Percentiles rank a stretch among this genome's conserved stretches.
phyloP scores from a whole-genome alignment of 768 basidiomycete genomes.

The Agrocybe praecox region DNA sequence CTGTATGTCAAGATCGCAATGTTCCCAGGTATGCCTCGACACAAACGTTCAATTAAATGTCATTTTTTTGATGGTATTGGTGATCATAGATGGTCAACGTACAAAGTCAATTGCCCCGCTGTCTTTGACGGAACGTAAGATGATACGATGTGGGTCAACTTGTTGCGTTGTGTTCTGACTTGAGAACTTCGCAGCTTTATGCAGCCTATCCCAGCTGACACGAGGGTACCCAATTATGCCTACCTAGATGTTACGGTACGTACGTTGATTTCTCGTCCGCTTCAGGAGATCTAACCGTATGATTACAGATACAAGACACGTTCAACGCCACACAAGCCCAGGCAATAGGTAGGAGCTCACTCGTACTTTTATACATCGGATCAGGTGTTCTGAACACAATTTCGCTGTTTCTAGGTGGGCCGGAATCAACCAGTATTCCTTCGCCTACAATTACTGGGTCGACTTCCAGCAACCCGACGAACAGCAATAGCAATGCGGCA shows the following conservation, averaged over 20 bases:
- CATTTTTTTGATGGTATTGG: background rate
- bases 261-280: background rate
- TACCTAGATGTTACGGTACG: slow-evolving; percentile 44
- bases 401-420: slow-evolving; percentile 21
- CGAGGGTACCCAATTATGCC: slow-evolving; percentile 50
- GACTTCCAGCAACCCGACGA: background rate
- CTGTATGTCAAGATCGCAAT: slow-evolving; percentile 43
- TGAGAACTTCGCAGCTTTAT: slow-evolving; percentile 29
- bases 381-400: background rate
- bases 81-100: slow-evolving; percentile 46
- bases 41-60: background rate
- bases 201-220: slow-evolving; percentile 39
- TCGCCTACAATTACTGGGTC: slow-evolving; percentile 23
- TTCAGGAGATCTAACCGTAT: background rate
- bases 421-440: slow-evolving; percentile 36
- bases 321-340: slow-evolving; percentile 37
- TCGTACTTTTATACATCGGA: background rate
- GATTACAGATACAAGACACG: slow-evolving; percentile 24
- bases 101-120: slow-evolving; percentile 47
- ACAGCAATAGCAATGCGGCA: background rate
- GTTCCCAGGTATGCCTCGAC: slow-evolving; percentile 32
- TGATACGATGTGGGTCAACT: background rate
- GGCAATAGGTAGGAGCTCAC: slow-evolving; percentile 23
- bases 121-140: slow-evolving; percentile 37
- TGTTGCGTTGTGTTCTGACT: background rate